phyloP scores from a whole-genome alignment of 2,329 filamentous ascomycete genomes.

The Arthrinium phaeospermum region DNA sequence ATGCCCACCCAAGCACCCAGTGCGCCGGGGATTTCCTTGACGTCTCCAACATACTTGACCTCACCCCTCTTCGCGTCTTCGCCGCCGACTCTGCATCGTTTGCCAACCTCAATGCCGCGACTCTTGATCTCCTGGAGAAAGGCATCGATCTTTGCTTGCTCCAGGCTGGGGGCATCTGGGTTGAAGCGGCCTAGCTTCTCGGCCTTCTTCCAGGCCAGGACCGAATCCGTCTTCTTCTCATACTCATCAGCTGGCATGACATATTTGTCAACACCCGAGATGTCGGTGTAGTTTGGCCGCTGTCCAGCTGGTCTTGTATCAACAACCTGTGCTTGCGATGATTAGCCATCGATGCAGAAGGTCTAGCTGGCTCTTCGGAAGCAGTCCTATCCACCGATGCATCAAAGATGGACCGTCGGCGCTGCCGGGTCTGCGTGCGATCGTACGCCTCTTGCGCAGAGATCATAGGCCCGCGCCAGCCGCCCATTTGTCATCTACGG shows the following conservation, averaged over 20 bases:
- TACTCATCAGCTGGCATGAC: slow-evolving; percentile 87
- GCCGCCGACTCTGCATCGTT: slow-evolving; percentile 68
- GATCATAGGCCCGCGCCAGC: background rate
- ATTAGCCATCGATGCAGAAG: slow-evolving; percentile 29
- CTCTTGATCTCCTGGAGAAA: slow-evolving; percentile 72
- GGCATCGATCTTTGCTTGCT: slow-evolving; percentile 73
- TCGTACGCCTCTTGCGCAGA: background rate
- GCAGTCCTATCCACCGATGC: background rate
- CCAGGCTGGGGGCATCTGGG: slow-evolving; percentile 76
- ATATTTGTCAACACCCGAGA: slow-evolving; percentile 85
- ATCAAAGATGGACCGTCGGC: background rate
- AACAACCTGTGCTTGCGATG: slow-evolving; percentile 61
- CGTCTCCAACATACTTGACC: slow-evolving; percentile 74
- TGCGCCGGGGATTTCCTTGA: slow-evolving; percentile 73
- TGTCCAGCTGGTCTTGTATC: slow-evolving; percentile 79
- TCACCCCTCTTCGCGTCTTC: slow-evolving; percentile 73
- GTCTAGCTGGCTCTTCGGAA: background rate
- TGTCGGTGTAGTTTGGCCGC: slow-evolving; percentile 81
- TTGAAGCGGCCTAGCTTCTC: slow-evolving; percentile 97
- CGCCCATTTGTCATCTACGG: background rate
- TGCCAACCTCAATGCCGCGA: slow-evolving; percentile 69
- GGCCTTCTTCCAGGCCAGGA: slow-evolving; percentile 94
- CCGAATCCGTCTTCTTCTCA: slow-evolving; percentile 83
- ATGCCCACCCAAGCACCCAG: slow-evolving; percentile 75
- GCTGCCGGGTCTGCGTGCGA: background rate